These are phyloP conservation scores for Alternaria brassicae DNA, from an alignment of 2,329 filamentous ascomycete species.

Conservation along the genomic window DNA sequence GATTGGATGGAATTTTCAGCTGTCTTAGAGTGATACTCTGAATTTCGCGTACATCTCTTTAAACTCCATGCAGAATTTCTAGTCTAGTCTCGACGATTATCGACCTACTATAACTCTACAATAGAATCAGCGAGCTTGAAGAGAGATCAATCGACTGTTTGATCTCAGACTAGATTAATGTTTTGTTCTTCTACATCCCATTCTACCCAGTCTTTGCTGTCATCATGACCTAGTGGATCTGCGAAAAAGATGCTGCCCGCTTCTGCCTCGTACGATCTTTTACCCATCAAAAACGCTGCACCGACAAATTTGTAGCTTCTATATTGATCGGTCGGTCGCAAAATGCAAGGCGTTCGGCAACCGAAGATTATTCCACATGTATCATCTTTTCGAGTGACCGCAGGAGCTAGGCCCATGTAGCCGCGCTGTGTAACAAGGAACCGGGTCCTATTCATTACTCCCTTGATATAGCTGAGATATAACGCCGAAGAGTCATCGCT, in stretches of 20 bases:
- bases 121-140: too few species aligned
- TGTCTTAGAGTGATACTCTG: too few species aligned
- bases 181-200: conserved; percentile 16
- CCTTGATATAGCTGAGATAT: neutral
- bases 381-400: neutral
- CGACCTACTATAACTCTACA: too few species aligned
- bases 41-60: too few species aligned
- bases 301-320: neutral
- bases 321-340: neutral
- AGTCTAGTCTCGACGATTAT: too few species aligned
- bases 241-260: neutral
- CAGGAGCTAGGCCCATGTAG: neutral
- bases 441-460: accelerated
- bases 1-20: too few species aligned
- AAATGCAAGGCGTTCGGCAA: neutral
- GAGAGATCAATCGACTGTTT: too few species aligned
- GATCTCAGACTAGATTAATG: neutral
- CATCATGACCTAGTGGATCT: neutral
- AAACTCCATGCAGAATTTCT: too few species aligned
- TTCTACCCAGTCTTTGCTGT: conserved; percentile 21
- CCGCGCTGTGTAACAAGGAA: neutral
- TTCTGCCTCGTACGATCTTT: neutral
- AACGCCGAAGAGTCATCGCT: neutral
- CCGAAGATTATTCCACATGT: neutral
- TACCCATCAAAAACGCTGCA: neutral